phyloP scores from a whole-genome alignment of 202 grass and related monocot species.

The Schoenoplectus tabernaemontani region DNA sequence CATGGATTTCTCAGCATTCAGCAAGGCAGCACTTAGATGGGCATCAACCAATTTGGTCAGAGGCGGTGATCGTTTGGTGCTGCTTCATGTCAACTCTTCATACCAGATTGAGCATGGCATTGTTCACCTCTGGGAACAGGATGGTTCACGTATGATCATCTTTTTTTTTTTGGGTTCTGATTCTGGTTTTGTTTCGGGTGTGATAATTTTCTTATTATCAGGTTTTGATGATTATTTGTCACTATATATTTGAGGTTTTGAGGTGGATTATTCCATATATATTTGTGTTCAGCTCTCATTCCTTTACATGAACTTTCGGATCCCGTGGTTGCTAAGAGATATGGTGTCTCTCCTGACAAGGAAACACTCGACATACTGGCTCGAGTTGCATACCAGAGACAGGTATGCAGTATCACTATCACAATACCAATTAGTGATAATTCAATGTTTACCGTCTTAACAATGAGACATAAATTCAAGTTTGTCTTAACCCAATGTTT shows the following conservation, averaged over 20 bases:
- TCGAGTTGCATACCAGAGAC: constrained; percentile 39
- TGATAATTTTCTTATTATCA: background rate
- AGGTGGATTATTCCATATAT: background rate
- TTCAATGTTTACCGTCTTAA: background rate
- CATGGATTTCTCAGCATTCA: constrained; percentile 75
- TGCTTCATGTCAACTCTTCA: constrained; percentile 51
- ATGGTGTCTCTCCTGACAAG: constrained; percentile 52
- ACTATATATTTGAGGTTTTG: background rate
- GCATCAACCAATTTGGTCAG: constrained; percentile 36
- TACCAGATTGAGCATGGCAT: constrained; percentile 29
- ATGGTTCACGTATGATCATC: constrained; percentile 46
- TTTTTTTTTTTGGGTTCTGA: background rate
- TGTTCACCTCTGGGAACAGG: constrained; percentile 63
- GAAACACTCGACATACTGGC: constrained; percentile 51
- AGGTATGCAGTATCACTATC: no score
- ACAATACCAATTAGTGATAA: no score
- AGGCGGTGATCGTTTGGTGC: constrained; percentile 39
- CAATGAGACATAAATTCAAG: background rate
- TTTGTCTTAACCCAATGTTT: no score
- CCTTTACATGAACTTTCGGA: constrained; percentile 63
- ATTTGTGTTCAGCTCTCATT: constrained; percentile 39
- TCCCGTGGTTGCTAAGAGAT: constrained; percentile 35
- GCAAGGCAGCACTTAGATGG: constrained; percentile 55
- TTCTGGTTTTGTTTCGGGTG: background rate
- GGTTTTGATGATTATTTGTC: background rate